A percentile compares a stretch with the other conserved stretches of the same genome.
phyloP scores from a whole-genome alignment of 2,329 filamentous ascomycete genomes.

The Allantophomopsis cytisporea region DNA sequence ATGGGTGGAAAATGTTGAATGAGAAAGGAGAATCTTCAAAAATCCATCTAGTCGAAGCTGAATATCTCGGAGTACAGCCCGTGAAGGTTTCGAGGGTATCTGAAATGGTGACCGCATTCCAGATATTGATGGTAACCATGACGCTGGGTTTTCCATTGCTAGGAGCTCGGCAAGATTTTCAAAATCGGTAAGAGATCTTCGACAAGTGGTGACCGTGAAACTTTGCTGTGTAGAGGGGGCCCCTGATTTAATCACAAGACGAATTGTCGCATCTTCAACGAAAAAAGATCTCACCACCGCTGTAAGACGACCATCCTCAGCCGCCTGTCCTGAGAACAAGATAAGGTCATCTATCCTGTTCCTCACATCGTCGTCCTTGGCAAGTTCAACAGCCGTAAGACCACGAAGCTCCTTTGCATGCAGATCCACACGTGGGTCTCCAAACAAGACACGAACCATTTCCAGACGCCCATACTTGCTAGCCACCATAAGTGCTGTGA shows the following conservation, averaged over 20 bases:
- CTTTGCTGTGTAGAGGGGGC: slow-evolving; percentile 69
- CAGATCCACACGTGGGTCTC: slow-evolving; percentile 76
- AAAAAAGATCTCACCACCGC: slow-evolving; percentile 93
- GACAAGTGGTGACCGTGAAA: slow-evolving; percentile 89
- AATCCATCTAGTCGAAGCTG: slow-evolving; percentile 82
- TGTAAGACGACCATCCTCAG: slow-evolving; percentile 69
- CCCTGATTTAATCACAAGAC: slow-evolving; percentile 87
- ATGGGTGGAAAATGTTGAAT: slow-evolving; percentile 89
- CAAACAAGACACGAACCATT: slow-evolving; percentile 78
- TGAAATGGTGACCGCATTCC: slow-evolving; percentile 81
- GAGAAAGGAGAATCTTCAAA: slow-evolving; percentile 69
- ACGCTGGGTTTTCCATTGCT: slow-evolving; percentile 81
- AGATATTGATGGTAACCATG: slow-evolving; percentile 75
- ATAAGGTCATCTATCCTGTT: slow-evolving; percentile 94
- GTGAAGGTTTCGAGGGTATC: slow-evolving; percentile 81
- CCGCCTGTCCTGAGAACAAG: slow-evolving; percentile 61
- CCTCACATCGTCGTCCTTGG: slow-evolving; percentile 93
- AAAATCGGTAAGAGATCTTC: slow-evolving; percentile 78
- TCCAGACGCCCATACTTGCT: slow-evolving; percentile 96
- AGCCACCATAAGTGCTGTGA: slow-evolving; percentile 93
- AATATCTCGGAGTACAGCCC: slow-evolving; percentile 74
- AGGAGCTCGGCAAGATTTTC: slow-evolving; percentile 79
- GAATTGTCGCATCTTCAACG: slow-evolving; percentile 88
- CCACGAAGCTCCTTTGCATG: slow-evolving; percentile 75
- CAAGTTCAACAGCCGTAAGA: slow-evolving; percentile 86